Conservation (phyloP, 2,329 filamentous ascomycete species). For the Cyphellophora europaea region DNA sequence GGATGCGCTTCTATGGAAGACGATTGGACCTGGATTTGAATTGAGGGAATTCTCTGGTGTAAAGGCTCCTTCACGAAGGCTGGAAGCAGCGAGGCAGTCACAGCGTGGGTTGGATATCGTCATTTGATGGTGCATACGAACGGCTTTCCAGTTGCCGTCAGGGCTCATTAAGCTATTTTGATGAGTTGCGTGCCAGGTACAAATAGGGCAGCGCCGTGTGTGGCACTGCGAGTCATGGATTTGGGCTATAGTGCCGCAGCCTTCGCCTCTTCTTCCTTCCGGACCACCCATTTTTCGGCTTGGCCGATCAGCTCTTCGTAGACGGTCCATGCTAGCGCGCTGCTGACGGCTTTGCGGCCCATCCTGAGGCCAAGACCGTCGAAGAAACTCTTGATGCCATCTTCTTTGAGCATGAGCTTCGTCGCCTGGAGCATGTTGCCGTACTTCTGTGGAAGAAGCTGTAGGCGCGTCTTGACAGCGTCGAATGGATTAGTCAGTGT, state of each 20-base stretch:
- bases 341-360: conserved; percentile 83
- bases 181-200: too few species aligned
- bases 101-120: too few species aligned
- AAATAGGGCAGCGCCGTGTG: too few species aligned
- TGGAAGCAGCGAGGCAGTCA: too few species aligned
- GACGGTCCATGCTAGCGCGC: conserved; percentile 91
- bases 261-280: conserved; percentile 6
- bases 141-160: too few species aligned
- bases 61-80: too few species aligned
- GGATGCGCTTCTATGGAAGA: too few species aligned
- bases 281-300: conserved; percentile 40
- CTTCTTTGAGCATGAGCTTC: conserved; percentile 68
- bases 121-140: too few species aligned
- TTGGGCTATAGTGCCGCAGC: background rate
- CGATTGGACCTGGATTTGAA: too few species aligned
- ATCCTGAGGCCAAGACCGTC: conserved; percentile 81
- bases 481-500: conserved; percentile 94
- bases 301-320: conserved; percentile 87
- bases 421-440: conserved; percentile 72
- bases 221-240: too few species aligned
- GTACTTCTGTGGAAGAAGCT: conserved; percentile 77
- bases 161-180: too few species aligned
- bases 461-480: conserved; percentile 88
- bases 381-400: conserved; percentile 71
- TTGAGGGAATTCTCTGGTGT: too few species aligned